Evolutionary conservation across 768 basidiomycete species (phyloP), one percentile per base, ranked within the genome.

Genomic region (Asterophora parasitica): DNA sequence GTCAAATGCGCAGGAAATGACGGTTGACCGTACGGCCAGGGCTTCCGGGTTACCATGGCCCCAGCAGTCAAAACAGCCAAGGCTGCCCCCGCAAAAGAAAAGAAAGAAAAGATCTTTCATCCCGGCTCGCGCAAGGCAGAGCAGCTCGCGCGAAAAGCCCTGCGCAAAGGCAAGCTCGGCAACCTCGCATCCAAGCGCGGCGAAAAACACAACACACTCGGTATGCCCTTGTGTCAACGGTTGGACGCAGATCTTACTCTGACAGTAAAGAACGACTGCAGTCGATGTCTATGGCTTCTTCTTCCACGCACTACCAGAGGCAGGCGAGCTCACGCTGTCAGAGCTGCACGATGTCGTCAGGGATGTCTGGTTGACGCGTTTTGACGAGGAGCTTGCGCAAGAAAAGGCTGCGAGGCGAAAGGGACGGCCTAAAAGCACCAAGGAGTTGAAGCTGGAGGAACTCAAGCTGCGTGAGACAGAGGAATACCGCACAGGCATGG

Each of bases 121-220:
- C 90, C 90, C 4, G 73, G 83, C 39, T 92, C 90, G 16, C 76
- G 90, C 51, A 92, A 92, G 67, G 90, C 90, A 2, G 80, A 74
- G 10, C 88, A 91, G 59, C 72, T 90, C 11, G 71, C 77, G 12
- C 78, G 88, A 16, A 73, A 78, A 47, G 78, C 82, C 17, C 62
- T 87, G 32, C 76, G 90, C 51, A 88, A 87, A 56, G 73, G 73
- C 16, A 89, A 82, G 61, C 70, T 92, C 13, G 74, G 73, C 10
- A 76, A 76, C 48, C 69, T 77, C 4, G 68, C 76, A 7, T 70
- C 70, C 7, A 81, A 81, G 55, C 76, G 87, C 19, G 61, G 61
- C 4, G 75, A 82, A 59, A 85, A 81, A 59, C 71, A 83, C 37
- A 64, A 73, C 36, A 64, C 70, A 2, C 69, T 78, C 58, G 80